A percentile compares a stretch with the other conserved stretches of the same genome.
phyloP scores from a whole-genome alignment of 2,329 filamentous ascomycete genomes.

The Fusarium concolor region DNA sequence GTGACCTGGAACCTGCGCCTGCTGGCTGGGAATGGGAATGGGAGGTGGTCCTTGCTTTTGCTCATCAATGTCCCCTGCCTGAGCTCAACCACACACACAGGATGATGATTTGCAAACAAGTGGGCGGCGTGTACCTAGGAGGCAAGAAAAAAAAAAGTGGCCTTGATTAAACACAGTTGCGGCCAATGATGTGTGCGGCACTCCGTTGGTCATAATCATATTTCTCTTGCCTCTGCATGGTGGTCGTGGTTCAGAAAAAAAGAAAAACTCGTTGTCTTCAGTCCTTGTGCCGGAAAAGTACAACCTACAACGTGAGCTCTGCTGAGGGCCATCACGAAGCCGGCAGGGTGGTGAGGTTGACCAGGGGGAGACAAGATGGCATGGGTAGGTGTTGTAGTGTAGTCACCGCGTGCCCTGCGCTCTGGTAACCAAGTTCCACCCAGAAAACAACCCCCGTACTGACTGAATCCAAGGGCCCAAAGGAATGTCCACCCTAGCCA shows the following conservation, averaged over 20 bases:
- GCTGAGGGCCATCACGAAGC: constrained; percentile 42
- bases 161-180: neutral
- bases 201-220: neutral
- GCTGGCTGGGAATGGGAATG: constrained; percentile 9
- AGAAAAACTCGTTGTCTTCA: constrained; percentile 13
- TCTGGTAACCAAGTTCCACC: constrained; percentile 30
- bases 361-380: constrained; percentile 35
- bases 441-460: constrained; percentile 38
- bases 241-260: no score
- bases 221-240: no score
- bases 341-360: constrained; percentile 42
- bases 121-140: constrained; percentile 42
- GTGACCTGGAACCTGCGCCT: constrained; percentile 35
- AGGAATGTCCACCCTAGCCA: constrained; percentile 42
- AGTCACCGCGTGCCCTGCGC: constrained; percentile 38
- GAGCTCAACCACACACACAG: constrained; percentile 5
- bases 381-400: constrained; percentile 13
- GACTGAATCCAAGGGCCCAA: constrained; percentile 39
- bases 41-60: constrained; percentile 37
- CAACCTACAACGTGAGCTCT: constrained; percentile 34
- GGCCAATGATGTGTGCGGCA: neutral
- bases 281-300: constrained; percentile 11
- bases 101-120: constrained; percentile 33
- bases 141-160: neutral
- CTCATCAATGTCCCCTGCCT: constrained; percentile 42